Evolutionary conservation across 768 basidiomycete genomes (phyloP).

Genomic region (Cystobasidium onofrii): DNA sequence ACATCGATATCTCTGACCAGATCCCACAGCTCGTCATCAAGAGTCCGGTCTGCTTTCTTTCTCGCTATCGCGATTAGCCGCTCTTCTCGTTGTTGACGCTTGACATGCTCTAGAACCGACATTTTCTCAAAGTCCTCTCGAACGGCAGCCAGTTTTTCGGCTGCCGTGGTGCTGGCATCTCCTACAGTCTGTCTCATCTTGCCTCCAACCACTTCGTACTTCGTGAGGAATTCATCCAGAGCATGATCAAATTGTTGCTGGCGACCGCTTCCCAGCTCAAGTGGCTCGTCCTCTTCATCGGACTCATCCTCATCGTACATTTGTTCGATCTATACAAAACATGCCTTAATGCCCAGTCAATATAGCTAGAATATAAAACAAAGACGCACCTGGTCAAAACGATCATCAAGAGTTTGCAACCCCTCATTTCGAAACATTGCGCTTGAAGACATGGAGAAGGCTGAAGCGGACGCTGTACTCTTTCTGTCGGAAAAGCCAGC

Average conservation of each 20-base stretch:
- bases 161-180: not conserved
- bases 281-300: conserved; percentile 47
- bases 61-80: conserved; percentile 26
- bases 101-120: conserved; percentile 47
- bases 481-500: conserved; percentile 7
- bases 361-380: not conserved
- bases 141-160: conserved; percentile 60
- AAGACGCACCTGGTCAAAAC: conserved; percentile 70
- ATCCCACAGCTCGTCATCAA: conserved; percentile 17
- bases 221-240: conserved; percentile 86
- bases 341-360: not conserved
- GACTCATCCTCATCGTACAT: conserved; percentile 59
- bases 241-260: conserved; percentile 82
- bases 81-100: conserved; percentile 47
- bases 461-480: conserved; percentile 52
- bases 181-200: conserved; percentile 56
- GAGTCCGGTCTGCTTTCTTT: conserved; percentile 46
- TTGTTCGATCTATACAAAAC: conserved; percentile 58
- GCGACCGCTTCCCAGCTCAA: conserved; percentile 67
- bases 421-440: conserved; percentile 90
- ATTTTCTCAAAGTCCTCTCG: conserved; percentile 52
- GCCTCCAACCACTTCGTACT: conserved; percentile 81
- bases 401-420: conserved; percentile 77
- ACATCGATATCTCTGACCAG: conserved; percentile 44
- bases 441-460: conserved; percentile 94